These are phyloP conservation scores for Penicillium oxalicum DNA, from an alignment of 2,329 filamentous ascomycete species.

Conservation along the genomic window DNA sequence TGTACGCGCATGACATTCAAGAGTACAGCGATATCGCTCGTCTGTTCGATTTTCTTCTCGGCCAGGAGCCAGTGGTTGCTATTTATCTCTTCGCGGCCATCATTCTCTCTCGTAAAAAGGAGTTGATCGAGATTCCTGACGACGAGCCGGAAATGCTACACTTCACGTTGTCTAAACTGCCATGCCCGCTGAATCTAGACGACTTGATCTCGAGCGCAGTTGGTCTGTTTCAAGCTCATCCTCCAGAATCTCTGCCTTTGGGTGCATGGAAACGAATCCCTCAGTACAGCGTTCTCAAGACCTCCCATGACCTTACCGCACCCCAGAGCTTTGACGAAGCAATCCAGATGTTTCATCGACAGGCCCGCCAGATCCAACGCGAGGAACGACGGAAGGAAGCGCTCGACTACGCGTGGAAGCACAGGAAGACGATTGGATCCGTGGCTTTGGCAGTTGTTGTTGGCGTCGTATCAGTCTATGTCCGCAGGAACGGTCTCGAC, in stretches of 20 bases:
- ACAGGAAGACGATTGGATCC: conserved; percentile 59
- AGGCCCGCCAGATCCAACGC: conserved; percentile 65
- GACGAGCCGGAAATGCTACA: conserved; percentile 93
- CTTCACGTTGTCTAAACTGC: conserved; percentile 78
- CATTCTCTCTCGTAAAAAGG: conserved; percentile 69
- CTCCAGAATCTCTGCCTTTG: conserved; percentile 62
- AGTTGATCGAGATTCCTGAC: conserved; percentile 74
- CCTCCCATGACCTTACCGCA: conserved; percentile 54
- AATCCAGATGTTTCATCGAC: conserved; percentile 60
- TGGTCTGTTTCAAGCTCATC: conserved; percentile 57
- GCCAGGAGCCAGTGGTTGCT: conserved; percentile 77
- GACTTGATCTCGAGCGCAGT: conserved; percentile 63
- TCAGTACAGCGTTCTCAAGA: conserved; percentile 74
- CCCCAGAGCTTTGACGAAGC: conserved; percentile 61
- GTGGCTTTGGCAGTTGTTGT: conserved; percentile 61
- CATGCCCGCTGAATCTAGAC: conserved; percentile 74
- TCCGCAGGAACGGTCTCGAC: conserved; percentile 47
- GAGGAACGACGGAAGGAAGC: conserved; percentile 54
- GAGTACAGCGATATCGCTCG: conserved; percentile 82
- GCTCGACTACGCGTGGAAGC: conserved; percentile 52
- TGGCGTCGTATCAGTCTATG: conserved; percentile 61
- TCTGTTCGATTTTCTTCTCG: conserved; percentile 86
- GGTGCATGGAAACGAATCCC: conserved; percentile 68
- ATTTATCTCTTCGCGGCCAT: conserved; percentile 92
- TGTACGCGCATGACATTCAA: conserved; percentile 95